These are phyloP conservation scores for Bjerkandera adusta DNA, from an alignment of 1,284 basidiomycete genomes.

Conservation along the genomic window DNA sequence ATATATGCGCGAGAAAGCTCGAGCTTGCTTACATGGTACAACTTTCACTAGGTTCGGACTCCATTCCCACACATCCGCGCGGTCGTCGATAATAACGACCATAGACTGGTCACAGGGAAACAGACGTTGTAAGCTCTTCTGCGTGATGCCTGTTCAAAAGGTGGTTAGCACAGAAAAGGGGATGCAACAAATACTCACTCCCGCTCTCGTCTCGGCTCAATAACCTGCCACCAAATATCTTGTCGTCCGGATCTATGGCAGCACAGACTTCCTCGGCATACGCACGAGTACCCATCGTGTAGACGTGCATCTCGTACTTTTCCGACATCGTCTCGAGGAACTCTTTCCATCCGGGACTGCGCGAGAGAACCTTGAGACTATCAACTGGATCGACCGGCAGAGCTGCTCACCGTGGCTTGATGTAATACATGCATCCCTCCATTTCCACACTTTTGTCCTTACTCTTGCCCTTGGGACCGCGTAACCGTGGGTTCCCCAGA, in stretches of 20 bases:
- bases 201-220: slow-evolving; percentile 95
- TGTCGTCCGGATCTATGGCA: slow-evolving; percentile 88
- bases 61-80: slow-evolving; percentile 97
- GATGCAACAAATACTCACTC: slow-evolving; percentile 62
- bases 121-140: slow-evolving; percentile 87
- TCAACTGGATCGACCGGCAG: slow-evolving; percentile 11
- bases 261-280: slow-evolving; percentile 96
- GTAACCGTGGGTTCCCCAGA: slow-evolving; percentile 46
- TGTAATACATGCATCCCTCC: slow-evolving; percentile 93
- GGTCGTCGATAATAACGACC: slow-evolving; percentile 99
- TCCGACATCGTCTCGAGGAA: slow-evolving; percentile 75
- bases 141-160: slow-evolving; percentile 73
- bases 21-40: slow-evolving; percentile 76
- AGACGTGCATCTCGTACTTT: slow-evolving; percentile 98
- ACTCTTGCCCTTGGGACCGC: slow-evolving; percentile 46
- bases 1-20: slow-evolving; percentile 7
- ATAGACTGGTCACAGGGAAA: slow-evolving; percentile 98
- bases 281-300: slow-evolving; percentile 98
- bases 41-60: slow-evolving; percentile 96
- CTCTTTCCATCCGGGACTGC: slow-evolving; percentile 81
- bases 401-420: slow-evolving; percentile 82
- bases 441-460: slow-evolving; percentile 64
- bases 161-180: slow-evolving; percentile 1
- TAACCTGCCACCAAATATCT: slow-evolving; percentile 85
- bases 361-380: slow-evolving; percentile 11